Conservation (phyloP, 345 rosid species). For the Eucalyptus cloeziana region DNA sequence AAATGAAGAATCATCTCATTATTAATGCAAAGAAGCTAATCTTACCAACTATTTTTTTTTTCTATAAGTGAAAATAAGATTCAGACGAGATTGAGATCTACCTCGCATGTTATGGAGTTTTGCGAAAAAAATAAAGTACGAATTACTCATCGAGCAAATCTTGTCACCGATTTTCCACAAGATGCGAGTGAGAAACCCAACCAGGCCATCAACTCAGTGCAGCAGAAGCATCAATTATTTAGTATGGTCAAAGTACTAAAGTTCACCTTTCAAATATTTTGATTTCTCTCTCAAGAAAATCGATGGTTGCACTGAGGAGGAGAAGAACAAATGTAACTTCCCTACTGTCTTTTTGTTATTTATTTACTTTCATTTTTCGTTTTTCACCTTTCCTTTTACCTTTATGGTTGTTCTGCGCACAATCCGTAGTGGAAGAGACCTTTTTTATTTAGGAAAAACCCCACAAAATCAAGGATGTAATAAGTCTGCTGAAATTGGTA, state of each 20-base stretch:
- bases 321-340: background rate
- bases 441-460: background rate
- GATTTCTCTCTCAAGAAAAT: background rate
- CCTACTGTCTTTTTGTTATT: background rate
- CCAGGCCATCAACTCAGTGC: background rate
- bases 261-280: background rate
- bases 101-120: background rate
- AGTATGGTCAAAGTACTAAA: background rate
- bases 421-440: background rate
- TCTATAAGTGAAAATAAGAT: background rate
- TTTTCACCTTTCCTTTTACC: background rate
- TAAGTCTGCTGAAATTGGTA: background rate
- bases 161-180: background rate
- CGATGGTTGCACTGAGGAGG: background rate
- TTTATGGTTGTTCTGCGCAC: background rate
- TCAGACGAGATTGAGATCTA: background rate
- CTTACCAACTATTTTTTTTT: background rate
- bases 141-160: background rate
- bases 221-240: background rate
- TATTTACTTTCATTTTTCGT: background rate
- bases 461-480: background rate
- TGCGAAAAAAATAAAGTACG: background rate
- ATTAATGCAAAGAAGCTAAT: background rate
- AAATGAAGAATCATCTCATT: background rate
- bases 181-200: background rate